Conservation (phyloP, 768 basidiomycete genomes). For the Calocybe cyanea region DNA sequence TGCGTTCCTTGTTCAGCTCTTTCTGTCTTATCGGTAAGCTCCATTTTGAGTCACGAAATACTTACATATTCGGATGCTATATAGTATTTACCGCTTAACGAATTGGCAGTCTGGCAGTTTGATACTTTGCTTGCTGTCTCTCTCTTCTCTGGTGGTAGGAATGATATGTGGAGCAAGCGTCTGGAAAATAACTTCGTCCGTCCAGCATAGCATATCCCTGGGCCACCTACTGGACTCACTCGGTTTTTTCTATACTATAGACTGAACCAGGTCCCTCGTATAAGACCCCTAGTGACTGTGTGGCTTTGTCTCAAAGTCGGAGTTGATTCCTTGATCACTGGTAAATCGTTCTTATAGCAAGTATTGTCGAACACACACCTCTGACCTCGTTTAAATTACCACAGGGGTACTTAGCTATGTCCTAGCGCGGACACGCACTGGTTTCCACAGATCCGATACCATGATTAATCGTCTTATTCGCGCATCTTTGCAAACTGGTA, state of each 20-base stretch:
- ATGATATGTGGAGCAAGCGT: constrained; percentile 4
- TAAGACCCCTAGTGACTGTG: constrained; percentile 9
- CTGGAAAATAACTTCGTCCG: constrained; percentile 8
- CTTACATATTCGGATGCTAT: not conserved
- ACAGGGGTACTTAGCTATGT: constrained; percentile 15
- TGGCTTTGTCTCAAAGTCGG: constrained; percentile 18
- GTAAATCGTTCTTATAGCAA: not conserved
- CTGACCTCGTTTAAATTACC: not conserved
- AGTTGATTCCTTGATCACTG: constrained; percentile 13
- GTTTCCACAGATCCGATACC: constrained; percentile 28
- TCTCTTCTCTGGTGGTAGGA: constrained; percentile 1
- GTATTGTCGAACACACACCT: not conserved
- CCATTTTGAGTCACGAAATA: not conserved
- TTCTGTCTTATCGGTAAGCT: constrained; percentile 16
- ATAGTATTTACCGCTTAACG: constrained; percentile 13
- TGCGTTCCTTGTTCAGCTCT: constrained; percentile 17
- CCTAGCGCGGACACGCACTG: constrained; percentile 26
- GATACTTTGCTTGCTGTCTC: constrained; percentile 1
- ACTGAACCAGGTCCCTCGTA: constrained; percentile 1
- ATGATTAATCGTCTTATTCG: constrained; percentile 30
- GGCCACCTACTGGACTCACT: not conserved
- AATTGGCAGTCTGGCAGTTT: not conserved
- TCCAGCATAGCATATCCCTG: not conserved
- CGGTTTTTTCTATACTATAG: not conserved
- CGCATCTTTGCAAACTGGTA: constrained; percentile 30